Evolutionary conservation across 1,139 yeast species (phyloP), one percentile per base, ranked within the genome.

Genomic region (Kodamaea ohmeri): DNA sequence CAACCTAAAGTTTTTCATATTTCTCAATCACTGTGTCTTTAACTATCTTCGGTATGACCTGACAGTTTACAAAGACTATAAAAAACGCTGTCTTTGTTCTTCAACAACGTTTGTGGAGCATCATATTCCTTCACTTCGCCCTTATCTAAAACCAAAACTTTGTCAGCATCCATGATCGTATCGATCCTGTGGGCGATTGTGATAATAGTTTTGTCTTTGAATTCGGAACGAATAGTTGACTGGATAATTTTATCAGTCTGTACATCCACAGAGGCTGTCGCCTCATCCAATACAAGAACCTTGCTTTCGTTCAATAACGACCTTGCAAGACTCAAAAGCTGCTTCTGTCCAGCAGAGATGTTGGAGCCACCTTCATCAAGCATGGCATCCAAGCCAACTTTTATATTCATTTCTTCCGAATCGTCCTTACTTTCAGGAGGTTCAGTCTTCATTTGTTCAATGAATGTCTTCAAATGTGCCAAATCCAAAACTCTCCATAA

Each of bases 261-360:
- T 4, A 60, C 65, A 48, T 64, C 69, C 17, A 64, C 67, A 2
- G 68, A 60, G n/a, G 68, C 67, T 4, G 68, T 63, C 6, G 69
- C 68, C 43, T 64, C 70, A 44, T 63, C 69, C 33, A 65, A 50
- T 26, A 65, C 57, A 34, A 65, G 55, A 14, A 65, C 56, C 32
- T 55, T 60, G 0, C 67, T 57, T 16, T 55, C 52, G 34, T 61
- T 63, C 36, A 63, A 53, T 29, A 65, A 55, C 0, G 68, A 65
- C 44, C 71, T 52, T 1, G 69, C 69, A 29, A 65, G 55, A 42
- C 67, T 61, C 51, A 65, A 50, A 32, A 65, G 55, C 49, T 65
- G 71, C 40, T 56, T 55, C 43, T 65, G 71, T 2, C 71, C 71
- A 20, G 60, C 52, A 2, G 71, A 65, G 37, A 65, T 57, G 42